Percentiles rank a stretch among this genome's conserved stretches.
Evolutionary conservation across 2,329 filamentous ascomycete genomes (phyloP).

Genomic region (Penicillium sp.): DNA sequence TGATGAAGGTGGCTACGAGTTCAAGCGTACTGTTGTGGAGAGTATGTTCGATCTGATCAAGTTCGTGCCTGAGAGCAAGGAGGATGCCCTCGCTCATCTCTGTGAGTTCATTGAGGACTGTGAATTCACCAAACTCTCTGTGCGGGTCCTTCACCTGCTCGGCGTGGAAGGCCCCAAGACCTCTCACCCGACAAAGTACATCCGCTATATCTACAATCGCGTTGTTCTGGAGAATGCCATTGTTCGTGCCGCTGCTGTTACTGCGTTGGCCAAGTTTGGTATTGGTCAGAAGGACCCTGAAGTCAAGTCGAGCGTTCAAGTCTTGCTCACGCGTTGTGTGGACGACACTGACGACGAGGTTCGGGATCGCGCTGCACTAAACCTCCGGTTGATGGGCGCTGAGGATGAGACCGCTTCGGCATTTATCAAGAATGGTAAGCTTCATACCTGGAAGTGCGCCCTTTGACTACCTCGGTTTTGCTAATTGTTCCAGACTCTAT

Average conservation of each 20-base stretch:
- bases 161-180: constrained; percentile 94
- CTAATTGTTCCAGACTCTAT: constrained; percentile 64
- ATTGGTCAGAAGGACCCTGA: constrained; percentile 94
- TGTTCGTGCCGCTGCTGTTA: constrained; percentile 89
- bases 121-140: constrained; percentile 96
- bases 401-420: constrained; percentile 78
- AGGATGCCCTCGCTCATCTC: constrained; percentile 81
- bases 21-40: constrained; percentile 95
- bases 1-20: constrained; percentile 96
- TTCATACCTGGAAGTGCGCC: not conserved
- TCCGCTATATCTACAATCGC: constrained; percentile 98
- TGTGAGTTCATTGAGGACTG: constrained; percentile 99
- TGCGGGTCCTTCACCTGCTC: constrained; percentile 88
- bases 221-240: constrained; percentile 96
- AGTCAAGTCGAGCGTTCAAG: constrained; percentile 90
- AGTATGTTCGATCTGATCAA: constrained; percentile 99
- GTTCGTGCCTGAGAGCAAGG: constrained; percentile 83
- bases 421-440: constrained; percentile 86
- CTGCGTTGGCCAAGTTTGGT: constrained; percentile 92
- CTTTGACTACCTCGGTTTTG: not conserved
- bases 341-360: constrained; percentile 98
- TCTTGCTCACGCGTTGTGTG: constrained; percentile 84
- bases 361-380: constrained; percentile 87
- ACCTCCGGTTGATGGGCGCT: constrained; percentile 84
- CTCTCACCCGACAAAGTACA: constrained; percentile 93